These are phyloP conservation scores for Nicotiana rustica DNA, from an alignment of 305 asterid genomes.

Conservation along the genomic window DNA sequence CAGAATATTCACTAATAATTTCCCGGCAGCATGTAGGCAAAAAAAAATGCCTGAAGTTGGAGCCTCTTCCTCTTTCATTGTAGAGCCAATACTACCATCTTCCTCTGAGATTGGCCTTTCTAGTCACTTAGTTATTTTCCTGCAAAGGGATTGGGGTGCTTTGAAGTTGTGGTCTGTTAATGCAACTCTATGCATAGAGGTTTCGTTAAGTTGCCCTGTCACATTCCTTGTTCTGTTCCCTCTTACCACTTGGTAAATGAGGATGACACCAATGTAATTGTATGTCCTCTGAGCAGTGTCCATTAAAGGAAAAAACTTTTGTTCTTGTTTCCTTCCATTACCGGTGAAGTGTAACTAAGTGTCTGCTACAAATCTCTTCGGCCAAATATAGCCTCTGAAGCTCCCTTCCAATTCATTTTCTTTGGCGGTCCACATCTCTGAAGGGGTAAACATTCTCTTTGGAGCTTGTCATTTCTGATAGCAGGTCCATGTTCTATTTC, in stretches of 20 bases:
- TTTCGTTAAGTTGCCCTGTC: not conserved
- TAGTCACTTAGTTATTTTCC: not conserved
- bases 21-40: not conserved
- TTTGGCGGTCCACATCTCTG: conserved; percentile 1
- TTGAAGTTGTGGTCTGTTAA: not conserved
- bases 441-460: not conserved
- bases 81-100: not conserved
- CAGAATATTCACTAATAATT: not conserved
- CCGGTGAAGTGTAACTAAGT: not conserved
- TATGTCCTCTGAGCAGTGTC: not conserved
- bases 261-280: not conserved
- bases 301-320: not conserved
- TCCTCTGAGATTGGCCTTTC: conserved; percentile 20
- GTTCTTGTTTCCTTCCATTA: not conserved
- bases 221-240: not conserved
- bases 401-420: conserved; percentile 20
- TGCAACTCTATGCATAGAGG: conserved; percentile 1
- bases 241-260: not conserved
- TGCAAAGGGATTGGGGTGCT: not conserved
- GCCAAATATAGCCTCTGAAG: not conserved
- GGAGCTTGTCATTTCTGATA: conserved; percentile 26
- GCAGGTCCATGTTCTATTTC: not conserved
- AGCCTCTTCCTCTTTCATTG: not conserved
- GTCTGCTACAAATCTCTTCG: not conserved
- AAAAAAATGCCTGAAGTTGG: not conserved